Percentiles rank a stretch among this genome's conserved stretches.
Evolutionary conservation across 805 yeast species (phyloP).

Genomic region (Kluyveromyces starmeri): DNA sequence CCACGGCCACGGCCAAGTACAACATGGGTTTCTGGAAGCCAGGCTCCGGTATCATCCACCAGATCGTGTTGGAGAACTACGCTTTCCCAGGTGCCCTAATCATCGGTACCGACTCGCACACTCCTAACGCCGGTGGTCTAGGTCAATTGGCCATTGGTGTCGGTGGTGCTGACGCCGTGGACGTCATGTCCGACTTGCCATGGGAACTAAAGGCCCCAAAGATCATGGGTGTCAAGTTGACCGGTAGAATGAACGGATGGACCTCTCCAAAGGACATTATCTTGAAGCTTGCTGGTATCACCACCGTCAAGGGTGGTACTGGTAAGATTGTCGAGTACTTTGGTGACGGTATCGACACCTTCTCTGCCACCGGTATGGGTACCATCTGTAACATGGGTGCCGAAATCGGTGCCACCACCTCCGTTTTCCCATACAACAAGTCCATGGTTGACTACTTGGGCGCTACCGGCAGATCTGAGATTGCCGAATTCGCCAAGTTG

Average conservation of each 20-base stretch:
- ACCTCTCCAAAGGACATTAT: slow-evolving; percentile 95
- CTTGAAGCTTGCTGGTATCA: slow-evolving; percentile 83
- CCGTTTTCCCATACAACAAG: slow-evolving; percentile 92
- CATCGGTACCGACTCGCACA: slow-evolving; percentile 95
- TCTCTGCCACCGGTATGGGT: slow-evolving; percentile 98
- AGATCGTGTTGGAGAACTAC: slow-evolving; percentile 91
- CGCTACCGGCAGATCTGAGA: slow-evolving; percentile 79
- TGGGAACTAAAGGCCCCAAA: slow-evolving; percentile 99
- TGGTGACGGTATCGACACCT: slow-evolving; percentile 88
- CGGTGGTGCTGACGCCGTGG: slow-evolving; percentile 99
- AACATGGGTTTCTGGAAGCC: slow-evolving; percentile 99
- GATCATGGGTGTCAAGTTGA: slow-evolving; percentile 87
- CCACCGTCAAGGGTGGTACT: slow-evolving; percentile 97
- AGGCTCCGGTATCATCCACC: slow-evolving; percentile 97
- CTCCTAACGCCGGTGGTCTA: slow-evolving; percentile 97
- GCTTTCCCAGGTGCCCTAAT: slow-evolving; percentile 96
- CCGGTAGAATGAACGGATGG: slow-evolving; percentile 92
- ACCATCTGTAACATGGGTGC: slow-evolving; percentile 99
- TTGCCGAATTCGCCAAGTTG: slow-evolving; percentile 69
- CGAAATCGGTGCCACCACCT: slow-evolving; percentile 97
- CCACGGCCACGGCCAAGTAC: slow-evolving; percentile 86
- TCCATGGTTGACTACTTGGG: slow-evolving; percentile 79
- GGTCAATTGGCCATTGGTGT: slow-evolving; percentile 98
- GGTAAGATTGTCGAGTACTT: slow-evolving; percentile 94
- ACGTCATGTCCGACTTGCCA: slow-evolving; percentile 85